Evolutionary conservation across 805 yeast species (phyloP).

Genomic region (Blastobotrys attinorum): DNA sequence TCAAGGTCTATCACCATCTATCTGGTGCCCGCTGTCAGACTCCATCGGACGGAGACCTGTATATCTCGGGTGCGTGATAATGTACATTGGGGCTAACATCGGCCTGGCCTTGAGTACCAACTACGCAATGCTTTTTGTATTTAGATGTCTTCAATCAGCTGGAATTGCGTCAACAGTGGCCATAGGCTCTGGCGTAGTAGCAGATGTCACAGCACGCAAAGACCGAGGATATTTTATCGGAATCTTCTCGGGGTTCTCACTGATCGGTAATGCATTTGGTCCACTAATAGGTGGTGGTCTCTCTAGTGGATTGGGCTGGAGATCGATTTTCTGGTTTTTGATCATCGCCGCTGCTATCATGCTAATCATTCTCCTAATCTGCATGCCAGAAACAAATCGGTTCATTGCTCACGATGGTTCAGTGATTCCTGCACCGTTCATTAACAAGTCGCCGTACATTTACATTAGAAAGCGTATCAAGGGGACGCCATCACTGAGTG

Average conservation of each 20-base stretch:
- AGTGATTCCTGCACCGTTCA: conserved; percentile 35
- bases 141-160: conserved; percentile 67
- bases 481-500: conserved; percentile 17
- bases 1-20: conserved; percentile 70
- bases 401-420: conserved; percentile 67
- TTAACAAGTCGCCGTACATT: conserved; percentile 20
- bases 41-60: conserved; percentile 64
- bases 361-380: conserved; percentile 26
- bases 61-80: conserved; percentile 45
- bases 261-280: conserved; percentile 70
- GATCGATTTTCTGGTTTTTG: conserved; percentile 55
- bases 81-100: conserved; percentile 53
- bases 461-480: conserved; percentile 9
- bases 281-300: conserved; percentile 53
- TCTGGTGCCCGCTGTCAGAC: conserved; percentile 71
- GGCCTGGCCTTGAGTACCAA: conserved; percentile 53
- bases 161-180: conserved; percentile 72
- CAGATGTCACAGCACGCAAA: conserved; percentile 58
- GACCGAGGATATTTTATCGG: conserved; percentile 73
- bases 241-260: conserved; percentile 50
- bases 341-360: conserved; percentile 52
- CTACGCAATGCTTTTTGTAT: conserved; percentile 52
- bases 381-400: conserved; percentile 72
- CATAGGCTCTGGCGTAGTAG: conserved; percentile 59
- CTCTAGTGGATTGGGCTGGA: conserved; percentile 50